Evolutionary conservation across 1,284 basidiomycete genomes (phyloP).

Genomic region (Fomitopsis betulina): DNA sequence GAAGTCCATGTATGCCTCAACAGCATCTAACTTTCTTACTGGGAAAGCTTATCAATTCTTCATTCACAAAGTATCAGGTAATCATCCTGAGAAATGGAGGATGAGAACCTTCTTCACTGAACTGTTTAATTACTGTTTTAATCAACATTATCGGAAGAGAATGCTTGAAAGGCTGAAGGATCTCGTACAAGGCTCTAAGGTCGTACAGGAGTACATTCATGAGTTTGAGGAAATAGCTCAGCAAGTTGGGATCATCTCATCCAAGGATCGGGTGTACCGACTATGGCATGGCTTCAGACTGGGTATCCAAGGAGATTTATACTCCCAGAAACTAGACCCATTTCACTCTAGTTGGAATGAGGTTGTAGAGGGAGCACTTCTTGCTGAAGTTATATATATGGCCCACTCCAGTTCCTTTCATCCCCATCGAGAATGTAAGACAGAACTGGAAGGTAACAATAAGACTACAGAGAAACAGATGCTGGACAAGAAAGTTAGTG

Average conservation of each 20-base stretch:
- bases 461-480: too few species aligned
- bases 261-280: constrained; percentile 27
- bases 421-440: too few species aligned
- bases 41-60: constrained; percentile 38
- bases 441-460: too few species aligned
- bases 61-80: constrained; percentile 22
- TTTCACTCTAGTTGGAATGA: constrained; percentile 6
- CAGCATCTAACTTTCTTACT: constrained; percentile 19
- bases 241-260: constrained; percentile 26
- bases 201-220: constrained; percentile 24
- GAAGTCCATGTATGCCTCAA: not conserved
- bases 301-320: constrained; percentile 27
- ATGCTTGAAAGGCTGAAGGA: constrained; percentile 11
- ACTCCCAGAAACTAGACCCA: constrained; percentile 25
- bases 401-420: too few species aligned
- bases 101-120: constrained; percentile 28
- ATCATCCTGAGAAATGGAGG: constrained; percentile 18
- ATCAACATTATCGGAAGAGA: constrained; percentile 27
- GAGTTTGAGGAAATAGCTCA: constrained; percentile 29
- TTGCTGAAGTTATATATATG: too few species aligned
- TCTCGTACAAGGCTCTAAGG: constrained; percentile 11
- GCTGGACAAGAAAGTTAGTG: too few species aligned
- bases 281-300: constrained; percentile 30
- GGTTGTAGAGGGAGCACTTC: constrained; percentile 10
- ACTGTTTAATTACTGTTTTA: constrained; percentile 43